phyloP scores from a whole-genome alignment of 495 filamentous ascomycete genomes.

The Xanthoparmelia taractica region DNA sequence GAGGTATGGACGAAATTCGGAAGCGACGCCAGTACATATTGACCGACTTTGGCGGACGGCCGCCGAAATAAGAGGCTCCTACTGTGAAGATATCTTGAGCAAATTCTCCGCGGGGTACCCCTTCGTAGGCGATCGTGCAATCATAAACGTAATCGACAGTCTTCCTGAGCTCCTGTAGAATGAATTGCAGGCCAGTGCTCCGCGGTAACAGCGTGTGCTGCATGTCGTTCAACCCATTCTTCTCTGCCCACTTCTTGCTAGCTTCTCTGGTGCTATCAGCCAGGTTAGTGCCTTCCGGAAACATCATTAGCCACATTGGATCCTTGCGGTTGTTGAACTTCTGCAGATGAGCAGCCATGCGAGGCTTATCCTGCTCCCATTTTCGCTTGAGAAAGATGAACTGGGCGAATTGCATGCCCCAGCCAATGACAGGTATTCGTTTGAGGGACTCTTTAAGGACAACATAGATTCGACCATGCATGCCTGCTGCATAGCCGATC shows the following conservation, averaged over 20 bases:
- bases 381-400: constrained; percentile 82
- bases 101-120: constrained; percentile 60
- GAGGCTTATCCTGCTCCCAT: constrained; percentile 68
- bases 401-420: constrained; percentile 72
- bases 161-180: constrained; percentile 59
- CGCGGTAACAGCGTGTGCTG: constrained; percentile 64
- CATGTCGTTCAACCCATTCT: constrained; percentile 56
- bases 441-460: constrained; percentile 79
- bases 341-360: constrained; percentile 57
- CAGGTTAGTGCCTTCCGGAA: constrained; percentile 77
- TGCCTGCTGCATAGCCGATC: constrained; percentile 65
- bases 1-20: constrained; percentile 54
- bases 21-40: constrained; percentile 83
- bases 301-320: constrained; percentile 83
- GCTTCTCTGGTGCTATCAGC: constrained; percentile 55
- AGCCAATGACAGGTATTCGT: constrained; percentile 65
- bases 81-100: constrained; percentile 73
- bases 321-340: constrained; percentile 57
- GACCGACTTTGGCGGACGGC: constrained; percentile 70
- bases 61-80: constrained; percentile 63
- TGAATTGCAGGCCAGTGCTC: constrained; percentile 69
- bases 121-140: constrained; percentile 79
- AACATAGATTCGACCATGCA: constrained; percentile 80
- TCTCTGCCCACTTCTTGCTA: constrained; percentile 62
- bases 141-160: constrained; percentile 78